Evolutionary conservation across 2,329 filamentous ascomycete species (phyloP).

Genomic region (Bimuria novae-zelandiae): DNA sequence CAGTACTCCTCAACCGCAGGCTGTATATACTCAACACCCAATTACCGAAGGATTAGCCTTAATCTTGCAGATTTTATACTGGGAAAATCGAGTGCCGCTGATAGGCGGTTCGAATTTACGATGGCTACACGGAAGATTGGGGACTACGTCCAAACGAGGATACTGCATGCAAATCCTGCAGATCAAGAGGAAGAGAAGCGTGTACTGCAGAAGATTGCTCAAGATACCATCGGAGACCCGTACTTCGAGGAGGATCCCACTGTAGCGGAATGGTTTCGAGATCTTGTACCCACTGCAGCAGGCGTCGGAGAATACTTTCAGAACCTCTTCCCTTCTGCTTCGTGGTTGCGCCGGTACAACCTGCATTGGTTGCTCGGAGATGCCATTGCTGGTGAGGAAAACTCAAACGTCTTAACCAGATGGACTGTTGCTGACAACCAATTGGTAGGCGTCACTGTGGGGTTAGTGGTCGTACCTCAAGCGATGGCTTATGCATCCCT

Average conservation of each 20-base stretch:
- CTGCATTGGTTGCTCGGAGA: conserved; percentile 38
- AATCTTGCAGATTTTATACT: background rate
- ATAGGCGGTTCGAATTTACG: background rate
- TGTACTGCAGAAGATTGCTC: conserved; percentile 21
- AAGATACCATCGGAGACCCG: conserved; percentile 24
- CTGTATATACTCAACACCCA: too few species aligned
- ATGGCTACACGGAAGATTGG: conserved; percentile 1
- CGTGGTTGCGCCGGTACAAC: conserved; percentile 37
- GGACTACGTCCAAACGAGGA: conserved; percentile 9
- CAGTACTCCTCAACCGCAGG: too few species aligned
- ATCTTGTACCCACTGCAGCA: conserved; percentile 27
- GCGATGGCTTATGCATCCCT: conserved; percentile 92
- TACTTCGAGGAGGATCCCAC: conserved; percentile 38
- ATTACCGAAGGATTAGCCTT: background rate
- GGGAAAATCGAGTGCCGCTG: background rate
- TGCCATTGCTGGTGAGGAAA: conserved; percentile 33
- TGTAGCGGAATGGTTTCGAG: conserved; percentile 32
- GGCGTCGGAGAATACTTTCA: conserved; percentile 29
- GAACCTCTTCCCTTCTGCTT: conserved; percentile 33
- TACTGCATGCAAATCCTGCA: conserved; percentile 21
- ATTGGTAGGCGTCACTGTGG: conserved; percentile 62
- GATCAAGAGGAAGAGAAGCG: conserved; percentile 18
- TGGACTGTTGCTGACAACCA: conserved; percentile 4
- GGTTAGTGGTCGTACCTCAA: conserved; percentile 84
- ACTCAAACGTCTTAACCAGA: too few species aligned